Evolutionary conservation across 1,139 yeast species (phyloP), one percentile per base, ranked within the genome.

Genomic region (Chernovozyma aurita): DNA sequence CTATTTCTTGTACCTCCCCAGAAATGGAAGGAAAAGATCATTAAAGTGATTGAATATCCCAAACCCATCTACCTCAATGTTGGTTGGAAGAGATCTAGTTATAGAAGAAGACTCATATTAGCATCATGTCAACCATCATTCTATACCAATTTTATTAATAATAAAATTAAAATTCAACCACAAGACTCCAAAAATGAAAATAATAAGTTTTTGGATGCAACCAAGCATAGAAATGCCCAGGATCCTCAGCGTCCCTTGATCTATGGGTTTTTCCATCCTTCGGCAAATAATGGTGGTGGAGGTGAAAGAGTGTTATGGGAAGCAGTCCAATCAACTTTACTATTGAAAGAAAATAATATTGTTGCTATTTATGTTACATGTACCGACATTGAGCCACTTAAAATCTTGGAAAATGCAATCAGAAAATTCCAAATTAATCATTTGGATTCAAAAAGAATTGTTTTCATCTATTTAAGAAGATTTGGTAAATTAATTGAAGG

Each of bases 231-330:
- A 33, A 63, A 52, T 24, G 56, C 60, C 5, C 51, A 55, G 14
- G 78, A 69, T 46, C 60, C 63, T 4, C 53, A 48, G 28, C 59
- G 83, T 30, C 64, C 55, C 34, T 45, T 66, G 15, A 55, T 86
- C 15, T 83, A 67, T 50, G 99, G 97, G 5, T 90, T 85, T 53
- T 88, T 92, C 66, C 99, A 94, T 59, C 98, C 98, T 0, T 85
- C 83, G 49, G 90, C 97, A 45, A 86, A 86, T 55, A 94, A 95
- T 32, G 96, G 95, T 28, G 98, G 98, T 15, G 99, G 99, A 28
- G 99, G 99, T 18, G 99, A 94, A 57, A 75, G 95, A 35, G 98
- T 94, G 0, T 67, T 94, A 32, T 94, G 98, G 98, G 88, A 86
- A 39, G 96, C 97, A 0, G 86, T 92, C 5, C 72, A 77, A 46